Evolutionary conservation across 2,329 filamentous ascomycete species (phyloP).

Genomic region (Penicillium sp.): DNA sequence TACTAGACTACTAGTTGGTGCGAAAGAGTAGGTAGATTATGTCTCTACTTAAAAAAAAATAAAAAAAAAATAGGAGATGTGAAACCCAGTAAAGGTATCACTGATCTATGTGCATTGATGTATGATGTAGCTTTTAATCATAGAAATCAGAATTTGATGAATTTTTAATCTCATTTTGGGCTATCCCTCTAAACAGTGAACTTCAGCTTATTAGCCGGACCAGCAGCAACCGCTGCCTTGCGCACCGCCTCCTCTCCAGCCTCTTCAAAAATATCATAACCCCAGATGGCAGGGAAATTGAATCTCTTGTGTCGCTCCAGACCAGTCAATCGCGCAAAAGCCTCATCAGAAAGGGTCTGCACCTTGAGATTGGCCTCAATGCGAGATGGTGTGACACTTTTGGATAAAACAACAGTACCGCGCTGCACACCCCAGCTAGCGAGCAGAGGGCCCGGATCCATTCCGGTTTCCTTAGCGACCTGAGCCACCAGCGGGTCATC

Average conservation of each 20-base stretch:
- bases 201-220: slow-evolving; percentile 18
- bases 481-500: slow-evolving; percentile 61
- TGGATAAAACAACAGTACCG: slow-evolving; percentile 51
- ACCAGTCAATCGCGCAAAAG: slow-evolving; percentile 26
- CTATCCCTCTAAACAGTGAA: slow-evolving; percentile 19
- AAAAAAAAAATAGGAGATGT: too few species aligned
- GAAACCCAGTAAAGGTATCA: too few species aligned
- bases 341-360: slow-evolving; percentile 25
- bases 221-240: slow-evolving; percentile 18
- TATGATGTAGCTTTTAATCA: too few species aligned
- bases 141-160: too few species aligned
- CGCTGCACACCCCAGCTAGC: slow-evolving; percentile 56
- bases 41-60: too few species aligned
- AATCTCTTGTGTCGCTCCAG: slow-evolving; percentile 25
- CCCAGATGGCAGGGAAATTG: slow-evolving; percentile 33
- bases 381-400: slow-evolving; percentile 45
- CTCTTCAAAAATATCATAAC: slow-evolving; percentile 37
- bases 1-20: too few species aligned
- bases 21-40: too few species aligned
- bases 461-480: slow-evolving; percentile 61
- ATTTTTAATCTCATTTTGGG: too few species aligned
- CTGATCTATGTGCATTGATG: too few species aligned
- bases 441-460: slow-evolving; percentile 55
- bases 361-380: slow-evolving; percentile 49
- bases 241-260: slow-evolving; percentile 23